Base-by-base conservation (phyloP, 257 asterid genomes). In the Plantago major region DNA sequence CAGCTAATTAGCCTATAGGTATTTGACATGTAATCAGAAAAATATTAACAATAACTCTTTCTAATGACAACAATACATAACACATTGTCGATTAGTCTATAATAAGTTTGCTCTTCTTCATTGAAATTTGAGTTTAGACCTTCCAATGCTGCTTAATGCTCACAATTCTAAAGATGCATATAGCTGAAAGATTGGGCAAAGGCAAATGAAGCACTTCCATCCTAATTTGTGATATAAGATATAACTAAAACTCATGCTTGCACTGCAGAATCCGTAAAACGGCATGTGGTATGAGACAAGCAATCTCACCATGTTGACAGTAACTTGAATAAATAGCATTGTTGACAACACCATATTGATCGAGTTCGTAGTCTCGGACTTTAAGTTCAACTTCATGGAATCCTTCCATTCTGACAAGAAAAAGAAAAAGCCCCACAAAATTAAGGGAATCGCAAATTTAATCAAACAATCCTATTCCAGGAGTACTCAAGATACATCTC, bases 331-430 rank as follows among this genome's bases (percentile, higher is more conserved):
- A 89, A 51, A 84, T 46, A 61, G 94, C 96, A 75, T 89, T 93
- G 43, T 93, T 93, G 52, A 93, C 97, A 33, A 92, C 97, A 5
- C 95, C 96, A 59, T 84, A 93, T 68, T 93, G 97, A 78, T 93
- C 99, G 82, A 89, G 74, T 68, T 89, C 97, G 37, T 84, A 89
- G 79, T 93, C 99, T 66, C 94, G 76, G 30, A 93, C 99, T 75
- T 87, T 82, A 56, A 89, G 82, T 73, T 87, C 96, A 37, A 89
- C 63, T 65, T 87, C 90, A 72, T 87, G 95, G 67, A 82, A 89
- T 13, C 66, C 79, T 13, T 44, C 62, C 88, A 83, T 84, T 70
- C 96, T 92, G 85, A 18, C 57, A 78, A 61, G 17, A 63, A 14
- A 9, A 28, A 52, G 4, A 22, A 42, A 38, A 60, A 16, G 18